Percentiles rank a stretch among this genome's conserved stretches.
These are phyloP conservation scores for Backusella mclennaniae DNA, from an alignment of 192 early-diverging fungal species.

Conservation along the genomic window DNA sequence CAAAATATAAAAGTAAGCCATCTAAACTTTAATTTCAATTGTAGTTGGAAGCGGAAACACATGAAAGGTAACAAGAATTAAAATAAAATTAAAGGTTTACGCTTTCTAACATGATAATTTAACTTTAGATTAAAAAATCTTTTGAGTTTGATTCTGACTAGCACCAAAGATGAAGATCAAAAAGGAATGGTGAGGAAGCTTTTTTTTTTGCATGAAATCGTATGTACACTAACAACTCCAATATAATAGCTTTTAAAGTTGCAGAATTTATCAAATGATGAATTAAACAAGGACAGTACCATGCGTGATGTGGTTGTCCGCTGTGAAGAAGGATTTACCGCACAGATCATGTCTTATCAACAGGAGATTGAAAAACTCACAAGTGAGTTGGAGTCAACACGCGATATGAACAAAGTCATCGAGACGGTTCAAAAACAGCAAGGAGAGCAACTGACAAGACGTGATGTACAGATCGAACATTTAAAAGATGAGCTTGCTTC, in stretches of 20 bases:
- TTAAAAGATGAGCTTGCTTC: conserved; percentile 1
- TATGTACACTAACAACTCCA: neutral
- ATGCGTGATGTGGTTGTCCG: conserved; percentile 22
- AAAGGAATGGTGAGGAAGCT: neutral
- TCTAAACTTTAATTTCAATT: neutral
- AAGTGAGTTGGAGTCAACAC: conserved; percentile 1
- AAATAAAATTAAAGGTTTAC: neutral
- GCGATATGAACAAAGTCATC: conserved; percentile 1
- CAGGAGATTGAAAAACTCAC: neutral
- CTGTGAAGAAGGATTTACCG: conserved; percentile 14
- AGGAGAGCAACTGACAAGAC: neutral
- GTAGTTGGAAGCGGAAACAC: conserved; percentile 17
- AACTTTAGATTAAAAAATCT: conserved; percentile 5
- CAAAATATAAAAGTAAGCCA: neutral
- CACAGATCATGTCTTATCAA: conserved; percentile 9
- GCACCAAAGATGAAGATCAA: conserved; percentile 13
- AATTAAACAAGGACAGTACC: conserved; percentile 5
- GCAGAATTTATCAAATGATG: neutral
- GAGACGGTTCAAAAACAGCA: neutral
- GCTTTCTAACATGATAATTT: neutral
- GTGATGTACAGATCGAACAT: conserved; percentile 4
- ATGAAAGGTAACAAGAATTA: neutral
- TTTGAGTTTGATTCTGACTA: conserved; percentile 12
- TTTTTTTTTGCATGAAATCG: neutral
- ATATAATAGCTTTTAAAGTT: neutral